Base-by-base conservation (phyloP, 257 asterid species). In the Solanum pimpinellifolium region DNA sequence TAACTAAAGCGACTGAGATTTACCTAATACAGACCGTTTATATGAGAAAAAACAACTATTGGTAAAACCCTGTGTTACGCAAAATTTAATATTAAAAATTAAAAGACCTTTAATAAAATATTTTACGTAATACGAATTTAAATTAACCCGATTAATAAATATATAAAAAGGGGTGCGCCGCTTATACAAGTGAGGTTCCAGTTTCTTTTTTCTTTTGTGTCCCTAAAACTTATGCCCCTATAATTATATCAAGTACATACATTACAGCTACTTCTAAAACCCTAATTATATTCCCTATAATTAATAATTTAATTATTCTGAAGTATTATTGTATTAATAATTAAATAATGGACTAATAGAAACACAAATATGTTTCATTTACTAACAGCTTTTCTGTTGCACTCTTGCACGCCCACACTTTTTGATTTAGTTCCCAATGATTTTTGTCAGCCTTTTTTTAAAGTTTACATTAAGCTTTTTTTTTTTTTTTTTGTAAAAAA, bases 381-480 rank as follows among this genome's bases (percentile, higher is more conserved):
- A 27, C 62, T 49, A 78, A 8, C n/a, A 78, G 84, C 84, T 78
- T 78, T 49, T 80, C 69, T 49, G 85, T 49, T 49, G 85, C 85
- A 52, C 66, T 29, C 29, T 47, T 47, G 85, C 85, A 80, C 85
- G 85, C 85, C 44, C 85, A 7, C 85, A 11, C 85, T 80, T 80
- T 78, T 80, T 80, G 85, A 80, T 80, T 49, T 80, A 47, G 85
- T 80, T 80, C 85, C 85, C 85, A 80, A 80, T 80, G 85, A 47
- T 80, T 49, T 47, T 31, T 80, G 85, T 16, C 85, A 49, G 69
- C 69, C 29, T 29, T 27, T 47, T 16, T 27, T 27, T 42, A 14
- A 77, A n/a, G 41, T 27, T 27, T 39, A 44, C 39, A 42, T 25
- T 77, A 77, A 77, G 9, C 9, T 14, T 23, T 11, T 8, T 31